phyloP scores from a whole-genome alignment of 2,329 filamentous ascomycete species.

The Arthrobotrys conoides region DNA sequence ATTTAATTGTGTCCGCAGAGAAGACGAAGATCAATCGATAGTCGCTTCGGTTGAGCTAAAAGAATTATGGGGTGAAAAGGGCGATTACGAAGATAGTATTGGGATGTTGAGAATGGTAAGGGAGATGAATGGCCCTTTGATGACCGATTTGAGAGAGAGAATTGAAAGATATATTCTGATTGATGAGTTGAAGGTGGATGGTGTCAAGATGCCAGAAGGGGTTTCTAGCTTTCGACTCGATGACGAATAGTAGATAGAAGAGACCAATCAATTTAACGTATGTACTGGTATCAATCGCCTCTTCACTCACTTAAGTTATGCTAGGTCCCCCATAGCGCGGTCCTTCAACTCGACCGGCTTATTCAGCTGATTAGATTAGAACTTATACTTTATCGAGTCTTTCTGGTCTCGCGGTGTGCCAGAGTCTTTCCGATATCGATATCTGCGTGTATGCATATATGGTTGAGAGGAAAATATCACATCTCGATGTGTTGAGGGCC shows the following conservation, averaged over 20 bases:
- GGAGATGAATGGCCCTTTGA: neutral
- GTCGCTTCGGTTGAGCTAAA: neutral
- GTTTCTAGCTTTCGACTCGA: neutral
- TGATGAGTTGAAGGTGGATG: neutral
- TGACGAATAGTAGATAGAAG: neutral
- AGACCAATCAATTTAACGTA: too few species aligned
- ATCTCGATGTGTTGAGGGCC: neutral
- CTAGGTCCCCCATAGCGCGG: too few species aligned
- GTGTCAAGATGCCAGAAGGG: neutral
- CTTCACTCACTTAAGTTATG: too few species aligned
- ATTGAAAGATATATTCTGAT: conserved; percentile 19
- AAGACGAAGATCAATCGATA: neutral
- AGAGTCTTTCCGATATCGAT: too few species aligned
- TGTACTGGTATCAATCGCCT: too few species aligned
- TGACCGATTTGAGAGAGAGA: neutral
- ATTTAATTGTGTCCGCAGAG: conserved; percentile 9
- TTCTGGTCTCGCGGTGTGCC: too few species aligned
- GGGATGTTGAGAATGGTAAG: neutral
- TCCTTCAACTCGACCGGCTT: too few species aligned
- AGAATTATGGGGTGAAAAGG: neutral
- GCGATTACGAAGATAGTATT: conserved; percentile 15
- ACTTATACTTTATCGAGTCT: too few species aligned
- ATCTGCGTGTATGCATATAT: too few species aligned
- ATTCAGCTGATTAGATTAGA: too few species aligned
- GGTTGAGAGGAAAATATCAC: neutral